Evolutionary conservation across 2,329 filamentous ascomycete species (phyloP).

Genomic region (Rosellinia necatrix): DNA sequence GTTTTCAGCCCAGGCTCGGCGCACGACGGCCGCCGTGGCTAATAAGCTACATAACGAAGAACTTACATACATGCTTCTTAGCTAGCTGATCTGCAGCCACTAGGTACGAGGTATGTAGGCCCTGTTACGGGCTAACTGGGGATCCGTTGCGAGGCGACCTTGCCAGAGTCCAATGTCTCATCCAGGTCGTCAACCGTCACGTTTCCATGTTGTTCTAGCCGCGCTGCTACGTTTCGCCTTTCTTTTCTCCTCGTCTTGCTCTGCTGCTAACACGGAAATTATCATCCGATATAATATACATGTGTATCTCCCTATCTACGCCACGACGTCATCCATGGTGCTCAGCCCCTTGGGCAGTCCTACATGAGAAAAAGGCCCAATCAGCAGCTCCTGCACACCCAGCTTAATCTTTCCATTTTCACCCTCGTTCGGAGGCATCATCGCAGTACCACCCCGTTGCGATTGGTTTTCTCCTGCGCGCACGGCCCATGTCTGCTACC

Average conservation of each 20-base stretch:
- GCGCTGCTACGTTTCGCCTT: not conserved
- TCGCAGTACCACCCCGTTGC: slow-evolving; percentile 2
- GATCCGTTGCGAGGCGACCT: not conserved
- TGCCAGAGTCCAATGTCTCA: not conserved
- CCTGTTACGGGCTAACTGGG: too few relatives aligned
- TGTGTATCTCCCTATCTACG: too few relatives aligned
- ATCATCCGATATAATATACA: too few relatives aligned
- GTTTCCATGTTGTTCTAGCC: not conserved
- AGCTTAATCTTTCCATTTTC: slow-evolving; percentile 3
- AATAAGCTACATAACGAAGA: too few relatives aligned
- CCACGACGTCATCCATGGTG: slow-evolving; percentile 20
- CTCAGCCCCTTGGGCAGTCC: slow-evolving; percentile 7
- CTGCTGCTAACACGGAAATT: too few relatives aligned
- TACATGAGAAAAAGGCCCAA: slow-evolving; percentile 11
- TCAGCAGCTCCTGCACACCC: slow-evolving; percentile 11
- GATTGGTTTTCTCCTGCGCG: not conserved
- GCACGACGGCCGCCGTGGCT: slow-evolving; percentile 1
- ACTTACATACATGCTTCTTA: too few relatives aligned
- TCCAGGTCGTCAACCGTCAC: not conserved
- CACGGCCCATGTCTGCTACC: not conserved
- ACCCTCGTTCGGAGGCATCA: slow-evolving; percentile 9
- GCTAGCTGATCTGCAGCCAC: too few relatives aligned
- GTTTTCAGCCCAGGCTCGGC: slow-evolving; percentile 19
- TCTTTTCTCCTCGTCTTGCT: not conserved
- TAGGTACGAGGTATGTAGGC: too few relatives aligned